Percentiles rank a stretch among this genome's conserved stretches.
Evolutionary conservation across 805 yeast genomes (phyloP).

Genomic region (Torulaspora maleeae): DNA sequence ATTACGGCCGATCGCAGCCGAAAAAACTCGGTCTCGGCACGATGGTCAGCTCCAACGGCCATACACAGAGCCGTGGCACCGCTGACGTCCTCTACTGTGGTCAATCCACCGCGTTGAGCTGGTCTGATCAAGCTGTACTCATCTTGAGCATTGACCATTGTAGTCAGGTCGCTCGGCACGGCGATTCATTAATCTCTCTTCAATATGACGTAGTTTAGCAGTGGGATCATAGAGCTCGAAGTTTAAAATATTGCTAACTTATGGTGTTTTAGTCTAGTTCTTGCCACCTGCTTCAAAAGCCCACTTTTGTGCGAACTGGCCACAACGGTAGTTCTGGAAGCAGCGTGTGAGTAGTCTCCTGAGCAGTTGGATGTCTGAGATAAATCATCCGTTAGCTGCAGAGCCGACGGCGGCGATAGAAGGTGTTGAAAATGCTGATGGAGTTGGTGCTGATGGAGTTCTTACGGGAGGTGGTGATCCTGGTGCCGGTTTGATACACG

Average conservation of each 20-base stretch:
- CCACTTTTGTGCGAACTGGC: too few relatives aligned
- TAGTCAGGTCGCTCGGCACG: not conserved
- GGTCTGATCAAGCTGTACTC: not conserved
- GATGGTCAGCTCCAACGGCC: too few relatives aligned
- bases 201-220: not conserved
- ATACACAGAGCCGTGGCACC: too few relatives aligned
- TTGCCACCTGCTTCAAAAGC: too few relatives aligned
- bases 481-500: not conserved
- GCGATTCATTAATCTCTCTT: not conserved
- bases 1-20: too few relatives aligned
- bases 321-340: too few relatives aligned
- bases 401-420: constrained; percentile 3
- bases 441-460: not conserved
- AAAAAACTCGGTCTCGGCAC: too few relatives aligned
- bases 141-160: not conserved
- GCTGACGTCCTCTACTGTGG: too few relatives aligned
- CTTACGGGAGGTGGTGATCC: not conserved
- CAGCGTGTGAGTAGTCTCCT: too few relatives aligned
- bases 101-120: too few relatives aligned
- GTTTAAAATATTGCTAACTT: too few relatives aligned
- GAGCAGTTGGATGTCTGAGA: constrained; percentile 8
- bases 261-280: not conserved
- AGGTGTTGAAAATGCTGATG: not conserved
- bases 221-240: too few relatives aligned
- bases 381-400: constrained; percentile 9